Conservation (phyloP, 768 basidiomycete genomes). For the Suillus cothurnatus region DNA sequence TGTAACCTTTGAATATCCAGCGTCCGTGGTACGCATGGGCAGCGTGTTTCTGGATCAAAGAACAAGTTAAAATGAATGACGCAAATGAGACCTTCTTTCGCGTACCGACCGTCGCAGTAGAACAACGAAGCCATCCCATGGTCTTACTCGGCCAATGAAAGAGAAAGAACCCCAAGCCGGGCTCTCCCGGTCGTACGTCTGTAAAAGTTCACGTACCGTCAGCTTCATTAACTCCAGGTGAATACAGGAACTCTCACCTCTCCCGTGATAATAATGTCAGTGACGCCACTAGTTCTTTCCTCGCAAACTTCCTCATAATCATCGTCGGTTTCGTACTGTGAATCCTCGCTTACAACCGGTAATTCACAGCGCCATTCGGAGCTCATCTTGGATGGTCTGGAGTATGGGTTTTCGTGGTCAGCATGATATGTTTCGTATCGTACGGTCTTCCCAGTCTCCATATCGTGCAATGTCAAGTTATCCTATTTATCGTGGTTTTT, state of each 20-base stretch:
- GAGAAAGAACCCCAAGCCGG: conserved; percentile 52
- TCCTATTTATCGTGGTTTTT: conserved; percentile 32
- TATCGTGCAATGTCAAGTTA: conserved; percentile 45
- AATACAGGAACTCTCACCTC: conserved; percentile 36
- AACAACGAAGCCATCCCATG: conserved; percentile 53
- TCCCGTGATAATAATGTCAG: conserved; percentile 55
- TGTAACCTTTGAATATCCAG: conserved; percentile 56
- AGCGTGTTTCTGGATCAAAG: conserved; percentile 37
- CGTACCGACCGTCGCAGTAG: conserved; percentile 49
- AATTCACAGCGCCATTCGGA: conserved; percentile 28
- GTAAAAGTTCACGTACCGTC: background rate
- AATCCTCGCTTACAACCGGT: conserved; percentile 9
- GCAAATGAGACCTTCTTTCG: conserved; percentile 9
- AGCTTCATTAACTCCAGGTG: background rate
- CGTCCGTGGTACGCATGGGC: conserved; percentile 36
- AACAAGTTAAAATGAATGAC: conserved; percentile 10
- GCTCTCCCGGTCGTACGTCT: conserved; percentile 47
- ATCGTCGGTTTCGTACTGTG: conserved; percentile 33
- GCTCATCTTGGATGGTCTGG: conserved; percentile 20
- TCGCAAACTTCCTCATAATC: conserved; percentile 42
- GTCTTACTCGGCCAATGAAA: conserved; percentile 49
- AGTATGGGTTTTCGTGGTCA: conserved; percentile 38
- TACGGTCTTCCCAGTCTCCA: conserved; percentile 37
- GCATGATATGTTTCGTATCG: conserved; percentile 51
- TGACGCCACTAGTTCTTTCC: conserved; percentile 43